These are phyloP conservation scores for Lathyrus oleraceus DNA, from an alignment of 306 rosid species.

Conservation along the genomic window DNA sequence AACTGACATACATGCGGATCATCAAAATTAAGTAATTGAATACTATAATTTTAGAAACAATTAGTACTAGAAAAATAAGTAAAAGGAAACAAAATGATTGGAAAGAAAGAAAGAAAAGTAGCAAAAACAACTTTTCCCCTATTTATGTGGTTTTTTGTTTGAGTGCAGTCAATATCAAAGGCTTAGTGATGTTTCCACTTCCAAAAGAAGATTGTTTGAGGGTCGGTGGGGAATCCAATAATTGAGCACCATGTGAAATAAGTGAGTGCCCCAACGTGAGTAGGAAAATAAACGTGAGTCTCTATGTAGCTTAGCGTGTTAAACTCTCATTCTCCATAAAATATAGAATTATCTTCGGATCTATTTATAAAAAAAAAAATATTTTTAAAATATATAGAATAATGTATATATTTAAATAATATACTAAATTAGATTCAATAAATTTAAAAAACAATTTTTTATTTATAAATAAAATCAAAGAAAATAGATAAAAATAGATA, in stretches of 20 bases:
- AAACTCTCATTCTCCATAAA: too few relatives aligned
- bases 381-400: too few relatives aligned
- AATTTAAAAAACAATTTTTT: too few relatives aligned
- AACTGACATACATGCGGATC: too few relatives aligned
- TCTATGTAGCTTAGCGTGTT: too few relatives aligned
- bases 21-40: neutral
- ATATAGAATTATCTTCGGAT: too few relatives aligned
- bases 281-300: too few relatives aligned
- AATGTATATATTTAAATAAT: too few relatives aligned
- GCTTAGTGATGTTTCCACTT: constrained; percentile 4
- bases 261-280: neutral
- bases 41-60: neutral
- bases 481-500: too few relatives aligned
- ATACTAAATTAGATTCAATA: too few relatives aligned
- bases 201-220: neutral
- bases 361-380: too few relatives aligned
- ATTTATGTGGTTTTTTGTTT: neutral
- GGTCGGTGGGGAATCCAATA: neutral
- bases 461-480: too few relatives aligned
- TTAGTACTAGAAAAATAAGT: neutral
- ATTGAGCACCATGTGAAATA: neutral
- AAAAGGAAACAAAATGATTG: neutral
- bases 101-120: neutral
- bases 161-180: neutral
- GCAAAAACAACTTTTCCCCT: neutral